Evolutionary conservation across 768 basidiomycete species (phyloP).

Genomic region (Boletus patriciae): DNA sequence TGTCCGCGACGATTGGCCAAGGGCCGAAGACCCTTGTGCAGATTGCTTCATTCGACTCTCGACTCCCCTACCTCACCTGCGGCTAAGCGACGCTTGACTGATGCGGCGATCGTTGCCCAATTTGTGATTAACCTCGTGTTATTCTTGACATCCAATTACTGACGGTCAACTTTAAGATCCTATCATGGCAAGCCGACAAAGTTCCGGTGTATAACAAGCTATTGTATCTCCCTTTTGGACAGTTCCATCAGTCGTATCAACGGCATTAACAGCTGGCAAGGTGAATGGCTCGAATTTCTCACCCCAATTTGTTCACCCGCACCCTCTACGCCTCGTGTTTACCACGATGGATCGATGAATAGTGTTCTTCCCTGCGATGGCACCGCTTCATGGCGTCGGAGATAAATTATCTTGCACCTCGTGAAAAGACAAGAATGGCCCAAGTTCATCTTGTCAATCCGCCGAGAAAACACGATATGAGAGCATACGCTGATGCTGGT

Average conservation of each 20-base stretch:
- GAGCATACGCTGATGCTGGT: background rate
- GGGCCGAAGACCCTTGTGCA: conserved; percentile 18
- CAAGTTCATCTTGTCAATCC: conserved; percentile 17
- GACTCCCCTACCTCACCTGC: conserved; percentile 12
- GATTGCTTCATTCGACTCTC: conserved; percentile 1
- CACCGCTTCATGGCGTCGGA: conserved; percentile 29
- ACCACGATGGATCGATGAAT: conserved; percentile 32
- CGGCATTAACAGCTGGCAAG: conserved; percentile 13
- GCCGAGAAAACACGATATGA: conserved; percentile 14
- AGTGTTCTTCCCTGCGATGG: conserved; percentile 24
- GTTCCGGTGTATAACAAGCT: background rate
- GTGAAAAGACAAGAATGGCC: conserved; percentile 18
- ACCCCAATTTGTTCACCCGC: conserved; percentile 15
- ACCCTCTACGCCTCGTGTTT: conserved; percentile 31
- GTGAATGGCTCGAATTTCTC: conserved; percentile 11
- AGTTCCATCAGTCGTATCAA: conserved; percentile 4
- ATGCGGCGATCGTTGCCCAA: conserved; percentile 17
- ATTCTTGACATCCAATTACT: conserved; percentile 10
- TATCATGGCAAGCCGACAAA: conserved; percentile 11
- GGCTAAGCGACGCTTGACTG: conserved; percentile 20
- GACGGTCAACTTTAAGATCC: conserved; percentile 14
- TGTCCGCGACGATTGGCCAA: conserved; percentile 1
- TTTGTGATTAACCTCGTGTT: conserved; percentile 24
- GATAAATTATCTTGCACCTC: conserved; percentile 27
- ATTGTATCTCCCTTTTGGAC: conserved; percentile 4